Conservation (phyloP, 2,329 filamentous ascomycete genomes). For the Microascus cirrosus region DNA sequence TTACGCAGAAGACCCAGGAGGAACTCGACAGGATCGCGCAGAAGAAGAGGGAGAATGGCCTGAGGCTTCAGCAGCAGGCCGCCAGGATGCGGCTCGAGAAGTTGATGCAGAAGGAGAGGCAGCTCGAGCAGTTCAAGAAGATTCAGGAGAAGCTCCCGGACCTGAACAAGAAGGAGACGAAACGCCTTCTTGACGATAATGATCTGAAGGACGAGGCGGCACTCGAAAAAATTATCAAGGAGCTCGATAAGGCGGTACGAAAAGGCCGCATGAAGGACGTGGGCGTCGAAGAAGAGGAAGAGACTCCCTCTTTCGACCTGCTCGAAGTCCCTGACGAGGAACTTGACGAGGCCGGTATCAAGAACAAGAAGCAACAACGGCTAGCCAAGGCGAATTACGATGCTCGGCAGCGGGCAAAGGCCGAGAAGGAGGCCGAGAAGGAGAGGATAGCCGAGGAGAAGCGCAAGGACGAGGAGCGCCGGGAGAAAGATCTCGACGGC, state of each 20-base stretch:
- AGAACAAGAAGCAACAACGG: slow-evolving; percentile 85
- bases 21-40: slow-evolving; percentile 85
- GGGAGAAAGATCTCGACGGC: slow-evolving; percentile 70
- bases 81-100: slow-evolving; percentile 96
- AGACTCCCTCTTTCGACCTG: slow-evolving; percentile 75
- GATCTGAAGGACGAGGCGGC: slow-evolving; percentile 87
- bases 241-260: slow-evolving; percentile 81
- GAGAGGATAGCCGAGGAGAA: slow-evolving; percentile 74
- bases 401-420: slow-evolving; percentile 84
- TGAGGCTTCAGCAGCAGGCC: slow-evolving; percentile 86
- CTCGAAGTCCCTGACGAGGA: slow-evolving; percentile 85
- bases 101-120: slow-evolving; percentile 88
- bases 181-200: slow-evolving; percentile 74
- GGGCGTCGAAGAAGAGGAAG: slow-evolving; percentile 68
- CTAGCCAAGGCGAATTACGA: slow-evolving; percentile 93
- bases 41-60: slow-evolving; percentile 86
- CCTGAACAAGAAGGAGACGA: slow-evolving; percentile 83
- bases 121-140: slow-evolving; percentile 86
- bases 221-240: slow-evolving; percentile 73
- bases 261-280: slow-evolving; percentile 90
- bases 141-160: slow-evolving; percentile 62
- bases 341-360: slow-evolving; percentile 81
- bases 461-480: slow-evolving; percentile 69
- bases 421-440: slow-evolving; percentile 89
- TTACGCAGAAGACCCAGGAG: slow-evolving; percentile 87